Conservation (phyloP, 176 grass and related monocot genomes). For the Avena sativa region DNA sequence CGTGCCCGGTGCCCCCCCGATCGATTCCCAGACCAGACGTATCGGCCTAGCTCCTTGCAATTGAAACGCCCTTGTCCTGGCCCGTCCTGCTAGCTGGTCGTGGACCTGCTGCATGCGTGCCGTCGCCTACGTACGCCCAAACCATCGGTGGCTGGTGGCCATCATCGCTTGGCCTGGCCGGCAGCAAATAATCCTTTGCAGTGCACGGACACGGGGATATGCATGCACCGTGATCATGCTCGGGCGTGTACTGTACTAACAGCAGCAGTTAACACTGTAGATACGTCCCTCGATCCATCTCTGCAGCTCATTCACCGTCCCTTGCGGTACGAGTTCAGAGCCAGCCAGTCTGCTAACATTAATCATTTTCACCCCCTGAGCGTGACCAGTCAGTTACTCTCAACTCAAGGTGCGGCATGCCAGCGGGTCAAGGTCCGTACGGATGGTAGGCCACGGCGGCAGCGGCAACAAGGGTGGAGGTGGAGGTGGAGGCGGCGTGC, state of each 20-base stretch:
- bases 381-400: neutral
- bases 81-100: neutral
- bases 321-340: neutral
- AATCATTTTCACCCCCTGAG: neutral
- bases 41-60: neutral
- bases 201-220: neutral
- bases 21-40: neutral
- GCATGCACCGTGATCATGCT: neutral
- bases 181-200: neutral
- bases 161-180: neutral
- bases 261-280: neutral
- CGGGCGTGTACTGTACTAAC: neutral
- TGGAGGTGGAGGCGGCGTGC: neutral
- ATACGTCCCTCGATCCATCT: neutral
- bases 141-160: neutral
- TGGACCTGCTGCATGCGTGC: conserved; percentile 29
- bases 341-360: neutral
- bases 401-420: too few species aligned
- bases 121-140: conserved; percentile 15
- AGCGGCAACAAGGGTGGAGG: neutral
- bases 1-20: neutral
- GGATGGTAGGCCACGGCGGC: neutral
- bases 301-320: neutral
- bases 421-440: neutral
- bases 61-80: conserved; percentile 37